Percentiles rank a stretch among this genome's conserved stretches.
phyloP scores from a whole-genome alignment of 2,329 filamentous ascomycete species.

The Colletotrichum eremochloae region DNA sequence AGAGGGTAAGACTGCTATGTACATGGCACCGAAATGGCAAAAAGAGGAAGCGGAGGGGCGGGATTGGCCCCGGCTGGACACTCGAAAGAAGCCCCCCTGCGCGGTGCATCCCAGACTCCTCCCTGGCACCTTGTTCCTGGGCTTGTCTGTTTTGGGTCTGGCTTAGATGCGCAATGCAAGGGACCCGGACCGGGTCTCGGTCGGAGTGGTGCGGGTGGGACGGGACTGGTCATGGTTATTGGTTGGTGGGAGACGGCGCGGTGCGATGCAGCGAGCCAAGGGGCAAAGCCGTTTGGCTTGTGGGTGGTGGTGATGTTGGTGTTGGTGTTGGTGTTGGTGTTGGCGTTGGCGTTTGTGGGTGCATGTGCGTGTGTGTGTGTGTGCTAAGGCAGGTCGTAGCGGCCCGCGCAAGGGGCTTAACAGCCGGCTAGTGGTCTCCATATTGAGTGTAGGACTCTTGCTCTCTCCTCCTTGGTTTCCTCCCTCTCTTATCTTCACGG shows the following conservation, averaged over 20 bases:
- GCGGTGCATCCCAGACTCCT: not conserved
- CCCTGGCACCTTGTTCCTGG: constrained; percentile 31
- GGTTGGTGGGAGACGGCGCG: not conserved
- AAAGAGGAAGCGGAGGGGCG: constrained; percentile 11
- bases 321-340: not conserved
- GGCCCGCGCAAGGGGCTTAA: not conserved
- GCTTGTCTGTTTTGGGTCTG: constrained; percentile 34
- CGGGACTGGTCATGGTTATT: not conserved
- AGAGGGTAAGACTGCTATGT: not conserved
- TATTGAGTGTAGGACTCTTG: constrained; percentile 19
- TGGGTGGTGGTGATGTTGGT: not conserved
- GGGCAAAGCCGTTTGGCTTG: not conserved
- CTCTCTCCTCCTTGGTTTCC: not conserved
- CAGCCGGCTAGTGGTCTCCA: not conserved
- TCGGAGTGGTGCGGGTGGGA: not conserved
- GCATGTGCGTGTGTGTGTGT: not conserved
- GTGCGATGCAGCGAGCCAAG: not conserved
- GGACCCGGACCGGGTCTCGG: not conserved
- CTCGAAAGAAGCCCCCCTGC: constrained; percentile 36
- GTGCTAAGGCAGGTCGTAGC: not conserved
- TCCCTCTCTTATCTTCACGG: not conserved
- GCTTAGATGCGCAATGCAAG: constrained; percentile 29
- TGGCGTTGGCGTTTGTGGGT: not conserved
- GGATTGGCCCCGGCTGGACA: constrained; percentile 25
- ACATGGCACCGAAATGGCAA: no score